Evolutionary conservation across 2,329 filamentous ascomycete species (phyloP), one percentile per base, ranked within the genome.

Genomic region (Aureobasidium pullulans): DNA sequence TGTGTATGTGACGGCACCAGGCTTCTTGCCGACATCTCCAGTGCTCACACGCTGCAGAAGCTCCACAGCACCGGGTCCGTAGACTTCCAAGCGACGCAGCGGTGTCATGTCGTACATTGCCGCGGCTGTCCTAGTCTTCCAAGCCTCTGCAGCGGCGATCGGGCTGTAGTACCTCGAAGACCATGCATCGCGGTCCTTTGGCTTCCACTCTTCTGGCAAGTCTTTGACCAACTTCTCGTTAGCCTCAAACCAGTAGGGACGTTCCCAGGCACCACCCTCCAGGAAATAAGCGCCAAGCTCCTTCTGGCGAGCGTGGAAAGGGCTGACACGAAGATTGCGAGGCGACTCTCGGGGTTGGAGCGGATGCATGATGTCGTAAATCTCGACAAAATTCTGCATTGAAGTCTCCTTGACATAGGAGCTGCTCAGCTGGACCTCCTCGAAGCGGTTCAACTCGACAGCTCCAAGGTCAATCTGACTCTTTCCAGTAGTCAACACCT

Each of bases 51-150:
- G 72, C 60, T 84, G 79, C 4, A 86, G 72, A 4, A 86, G 65
- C n/a, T 77, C 68, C 0, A 77, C 72, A 1, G 82, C 79, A 0
- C 83, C 83, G 0, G 83, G 81, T 0, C 84, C 84, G 1, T 76
- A 77, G 0, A 86, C 73, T 60, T 85, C 80, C 3, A 86, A 73
- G 1, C 83, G 76, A 23, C 82, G 77, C 37, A 84, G 76, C 0
- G 83, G 79, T 1, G 82, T 85, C 76, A 86, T 79, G 63, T 86
- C 84, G 65, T 81, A 86, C 76, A 86, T 76, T 7, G 81, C 84
- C 2, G 80, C 83, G 0, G 81, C 79, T 5, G 82, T 84, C 1
- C 84, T 77, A 1, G 84, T 86, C 72, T 84, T 85, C 82, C 82
- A 86, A 0, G 84, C 84, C 67, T 86, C 84, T 0, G 74, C 83